phyloP scores from a whole-genome alignment of 2,329 filamentous ascomycete species.

The Cercospora nicotianae region DNA sequence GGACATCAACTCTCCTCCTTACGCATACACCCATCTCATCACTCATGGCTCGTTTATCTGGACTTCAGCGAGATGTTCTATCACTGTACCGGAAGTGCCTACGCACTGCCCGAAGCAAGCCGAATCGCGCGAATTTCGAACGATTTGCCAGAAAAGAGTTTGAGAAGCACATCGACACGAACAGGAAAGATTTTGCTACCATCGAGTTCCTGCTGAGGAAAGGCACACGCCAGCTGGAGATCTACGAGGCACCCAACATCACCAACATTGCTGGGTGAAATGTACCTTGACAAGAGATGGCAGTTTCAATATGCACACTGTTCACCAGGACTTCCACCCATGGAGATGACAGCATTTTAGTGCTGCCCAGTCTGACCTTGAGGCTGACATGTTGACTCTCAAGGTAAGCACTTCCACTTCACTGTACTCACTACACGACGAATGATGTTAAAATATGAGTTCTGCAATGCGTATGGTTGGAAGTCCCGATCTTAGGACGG shows the following conservation, averaged over 20 bases:
- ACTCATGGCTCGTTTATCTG: constrained; percentile 63
- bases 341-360: not conserved
- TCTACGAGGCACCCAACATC: constrained; percentile 76
- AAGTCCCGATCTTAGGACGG: constrained; percentile 11
- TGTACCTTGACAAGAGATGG: not conserved
- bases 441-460: constrained; percentile 49
- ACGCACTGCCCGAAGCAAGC: constrained; percentile 77
- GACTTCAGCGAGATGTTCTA: constrained; percentile 86
- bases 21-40: not conserved
- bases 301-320: not conserved
- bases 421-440: not conserved
- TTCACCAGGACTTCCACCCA: not conserved
- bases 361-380: not conserved
- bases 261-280: constrained; percentile 61
- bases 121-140: constrained; percentile 45
- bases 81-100: constrained; percentile 84
- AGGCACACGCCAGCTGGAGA: constrained; percentile 76
- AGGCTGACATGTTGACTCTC: not conserved
- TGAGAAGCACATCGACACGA: constrained; percentile 63
- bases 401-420: not conserved
- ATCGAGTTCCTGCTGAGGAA: constrained; percentile 84
- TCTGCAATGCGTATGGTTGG: constrained; percentile 53
- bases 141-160: constrained; percentile 62
- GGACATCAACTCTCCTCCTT: not conserved
- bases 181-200: constrained; percentile 81